phyloP scores from a whole-genome alignment of 2,329 filamentous ascomycete species.

The Macroventuria anomochaeta region DNA sequence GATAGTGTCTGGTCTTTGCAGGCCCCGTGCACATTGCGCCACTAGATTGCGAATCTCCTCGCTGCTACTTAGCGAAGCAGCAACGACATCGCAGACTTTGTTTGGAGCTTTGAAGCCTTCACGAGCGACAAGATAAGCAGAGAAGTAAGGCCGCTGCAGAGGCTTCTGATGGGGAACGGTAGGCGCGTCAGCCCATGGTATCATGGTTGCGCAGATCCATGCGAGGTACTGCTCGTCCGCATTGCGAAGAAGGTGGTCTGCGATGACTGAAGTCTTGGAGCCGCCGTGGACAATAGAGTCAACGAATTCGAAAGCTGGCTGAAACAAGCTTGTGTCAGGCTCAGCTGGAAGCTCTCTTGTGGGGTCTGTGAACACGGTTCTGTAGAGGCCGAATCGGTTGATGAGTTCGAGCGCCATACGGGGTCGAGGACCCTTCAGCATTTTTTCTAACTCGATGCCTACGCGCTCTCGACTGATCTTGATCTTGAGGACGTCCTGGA shows the following conservation, averaged over 20 bases:
- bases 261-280: conserved; percentile 46
- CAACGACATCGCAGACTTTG: conserved; percentile 72
- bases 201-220: conserved; percentile 77
- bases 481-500: conserved; percentile 76
- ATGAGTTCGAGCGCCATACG: conserved; percentile 68
- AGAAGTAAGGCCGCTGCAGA: conserved; percentile 41
- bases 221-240: conserved; percentile 72
- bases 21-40: conserved; percentile 55
- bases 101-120: conserved; percentile 84
- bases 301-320: conserved; percentile 68
- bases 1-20: conserved; percentile 54
- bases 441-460: conserved; percentile 87
- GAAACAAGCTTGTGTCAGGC: conserved; percentile 68
- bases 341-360: conserved; percentile 57
- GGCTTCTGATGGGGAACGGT: conserved; percentile 57
- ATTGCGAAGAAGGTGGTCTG: conserved; percentile 62
- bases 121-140: conserved; percentile 68
- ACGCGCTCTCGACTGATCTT: conserved; percentile 95
- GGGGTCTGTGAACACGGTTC: conserved; percentile 76
- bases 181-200: conserved; percentile 71
- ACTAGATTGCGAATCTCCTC: conserved; percentile 69
- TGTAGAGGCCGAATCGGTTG: conserved; percentile 70
- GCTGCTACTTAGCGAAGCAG: conserved; percentile 68
- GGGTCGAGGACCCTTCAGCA: conserved; percentile 74
- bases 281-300: conserved; percentile 25